phyloP scores from a whole-genome alignment of 176 grass and related monocot genomes.

The Canna indica region DNA sequence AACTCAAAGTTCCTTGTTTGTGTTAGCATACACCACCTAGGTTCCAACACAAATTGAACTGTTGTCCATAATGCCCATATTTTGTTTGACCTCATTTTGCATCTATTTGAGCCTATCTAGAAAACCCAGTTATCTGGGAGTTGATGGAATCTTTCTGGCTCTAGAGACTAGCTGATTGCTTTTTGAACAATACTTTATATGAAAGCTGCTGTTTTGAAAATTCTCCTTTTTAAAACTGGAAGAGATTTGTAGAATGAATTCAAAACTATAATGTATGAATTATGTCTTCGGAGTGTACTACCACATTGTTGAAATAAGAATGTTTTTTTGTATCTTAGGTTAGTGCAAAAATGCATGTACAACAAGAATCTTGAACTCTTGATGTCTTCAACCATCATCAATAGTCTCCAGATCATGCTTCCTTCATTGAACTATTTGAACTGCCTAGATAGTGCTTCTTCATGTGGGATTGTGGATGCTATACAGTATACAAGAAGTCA shows the following conservation, averaged over 20 bases:
- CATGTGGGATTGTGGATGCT: neutral
- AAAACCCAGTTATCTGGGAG: too few relatives aligned
- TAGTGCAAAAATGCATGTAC: neutral
- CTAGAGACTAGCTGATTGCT: neutral
- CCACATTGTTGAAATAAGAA: neutral
- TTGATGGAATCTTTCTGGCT: neutral
- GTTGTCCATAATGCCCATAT: neutral
- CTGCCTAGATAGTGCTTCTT: neutral
- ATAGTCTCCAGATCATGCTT: too few relatives aligned
- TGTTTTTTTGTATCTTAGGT: neutral
- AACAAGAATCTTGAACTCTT: too few relatives aligned
- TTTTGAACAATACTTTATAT: neutral
- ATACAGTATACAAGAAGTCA: too few relatives aligned
- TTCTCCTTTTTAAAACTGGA: too few relatives aligned
- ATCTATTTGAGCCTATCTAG: too few relatives aligned
- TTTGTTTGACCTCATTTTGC: neutral
- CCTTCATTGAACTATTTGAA: too few relatives aligned
- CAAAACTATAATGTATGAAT: too few relatives aligned
- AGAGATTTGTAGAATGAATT: neutral
- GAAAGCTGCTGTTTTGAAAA: too few relatives aligned
- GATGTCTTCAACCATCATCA: neutral
- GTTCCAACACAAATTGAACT: neutral
- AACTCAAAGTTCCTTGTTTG: neutral
- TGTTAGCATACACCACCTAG: neutral
- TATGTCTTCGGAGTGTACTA: too few relatives aligned